Base-by-base conservation (phyloP, 257 asterid genomes). In the Solanum dulcamara region DNA sequence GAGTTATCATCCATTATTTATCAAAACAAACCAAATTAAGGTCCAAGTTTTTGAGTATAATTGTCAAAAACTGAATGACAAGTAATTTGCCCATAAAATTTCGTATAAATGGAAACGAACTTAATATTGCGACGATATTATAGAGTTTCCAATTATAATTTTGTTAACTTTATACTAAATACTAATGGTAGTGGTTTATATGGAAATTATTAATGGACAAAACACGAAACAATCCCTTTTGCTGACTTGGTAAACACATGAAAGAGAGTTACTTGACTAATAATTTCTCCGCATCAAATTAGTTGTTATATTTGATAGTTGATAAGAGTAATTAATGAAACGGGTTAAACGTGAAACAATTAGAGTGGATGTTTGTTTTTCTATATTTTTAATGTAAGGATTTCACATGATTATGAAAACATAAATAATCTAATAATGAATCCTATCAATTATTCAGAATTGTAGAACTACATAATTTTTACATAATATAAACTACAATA, bases 11-110 rank as follows among this genome's bases (percentile, higher is more conserved):
- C 4, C 6, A 1, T 0, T 51, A 53, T 53, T 53, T 1, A 6
- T 53, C 4, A 10, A 20, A 18, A 53, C 0, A 53, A n/a, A n/a
- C n/a, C 0, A 53, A 18, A 0, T 53, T 0, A 18, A 53, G 18
- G 18, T 0, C 4, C 24, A 53, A 51, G 1, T 53, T 24, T 53
- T 0, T 20, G 11, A 42, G 11, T 7, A 18, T 7, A 53, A 53
- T 20, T 53, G 0, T 18, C 11, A 53, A 53, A 7, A 53, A 0
- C 18, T 4, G 6, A 10, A 0, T 7, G 24, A 6, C 0, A 51
- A 51, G 7, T 18, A 53, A 18, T 0, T 18, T 53, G 55, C 18
- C 18, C 24, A 51, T 18, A 53, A 53, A 53, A 53, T 18, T 53
- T 53, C 2, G 2, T 51, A 10, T 6, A 51, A 6, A 2, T 13